Percentiles rank a stretch among this genome's conserved stretches.
phyloP scores from a whole-genome alignment of 805 yeast genomes.

The Ogataea paradorogensis region DNA sequence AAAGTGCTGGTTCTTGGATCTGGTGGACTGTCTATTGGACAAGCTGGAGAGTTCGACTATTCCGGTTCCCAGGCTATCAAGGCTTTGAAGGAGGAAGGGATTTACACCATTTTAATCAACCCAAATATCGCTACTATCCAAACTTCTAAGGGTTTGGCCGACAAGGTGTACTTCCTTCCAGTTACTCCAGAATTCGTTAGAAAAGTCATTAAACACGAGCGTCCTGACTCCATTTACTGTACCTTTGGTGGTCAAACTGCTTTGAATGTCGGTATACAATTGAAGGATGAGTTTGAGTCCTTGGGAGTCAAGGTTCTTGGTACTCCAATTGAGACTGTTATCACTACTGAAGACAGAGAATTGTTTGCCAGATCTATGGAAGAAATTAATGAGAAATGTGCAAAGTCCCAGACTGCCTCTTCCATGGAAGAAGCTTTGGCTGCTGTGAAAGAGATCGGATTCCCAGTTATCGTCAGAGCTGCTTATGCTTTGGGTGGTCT shows the following conservation, averaged over 20 bases:
- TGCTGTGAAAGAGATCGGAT: conserved; percentile 86
- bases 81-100: conserved; percentile 97
- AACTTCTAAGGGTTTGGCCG: conserved; percentile 96
- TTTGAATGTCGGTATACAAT: conserved; percentile 87
- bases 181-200: conserved; percentile 96
- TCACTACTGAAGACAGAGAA: conserved; percentile 98
- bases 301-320: conserved; percentile 95
- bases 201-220: conserved; percentile 90
- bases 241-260: conserved; percentile 99
- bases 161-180: conserved; percentile 96
- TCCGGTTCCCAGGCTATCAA: conserved; percentile 99
- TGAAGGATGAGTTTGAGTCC: conserved; percentile 91
- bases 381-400: conserved; percentile 93
- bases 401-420: conserved; percentile 84
- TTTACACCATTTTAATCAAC: conserved; percentile 90
- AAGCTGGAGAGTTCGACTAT: conserved; percentile 99
- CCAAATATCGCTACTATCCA: conserved; percentile 99
- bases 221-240: conserved; percentile 94
- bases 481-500: conserved; percentile 97
- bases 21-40: conserved; percentile 98
- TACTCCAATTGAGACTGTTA: conserved; percentile 92
- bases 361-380: conserved; percentile 92
- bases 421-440: conserved; percentile 75
- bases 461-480: conserved; percentile 95
- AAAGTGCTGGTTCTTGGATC: conserved; percentile 94